Evolutionary conservation across 2,329 filamentous ascomycete genomes (phyloP).

Genomic region (Septoria linicola): DNA sequence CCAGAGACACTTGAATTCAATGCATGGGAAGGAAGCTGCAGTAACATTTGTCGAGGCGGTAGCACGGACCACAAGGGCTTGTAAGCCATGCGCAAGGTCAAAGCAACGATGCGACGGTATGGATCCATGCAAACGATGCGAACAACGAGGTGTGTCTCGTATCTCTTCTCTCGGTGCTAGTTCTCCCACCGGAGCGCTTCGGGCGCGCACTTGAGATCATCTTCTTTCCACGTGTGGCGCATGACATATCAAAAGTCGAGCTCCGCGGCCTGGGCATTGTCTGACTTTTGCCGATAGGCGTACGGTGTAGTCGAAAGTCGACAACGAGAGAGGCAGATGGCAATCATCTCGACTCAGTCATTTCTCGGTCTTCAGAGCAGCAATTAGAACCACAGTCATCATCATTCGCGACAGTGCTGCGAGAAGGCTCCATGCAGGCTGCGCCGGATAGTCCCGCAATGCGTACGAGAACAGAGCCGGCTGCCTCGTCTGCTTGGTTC

Average conservation of each 20-base stretch:
- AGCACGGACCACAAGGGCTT: slow-evolving; percentile 3
- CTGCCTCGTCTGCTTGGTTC: neutral
- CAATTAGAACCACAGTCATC: neutral
- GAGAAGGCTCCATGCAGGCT: neutral
- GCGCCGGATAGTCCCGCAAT: neutral
- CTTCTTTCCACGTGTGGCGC: slow-evolving; percentile 2
- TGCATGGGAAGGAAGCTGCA: slow-evolving; percentile 6
- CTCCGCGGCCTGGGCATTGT: slow-evolving; percentile 8
- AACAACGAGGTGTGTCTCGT: slow-evolving; percentile 6
- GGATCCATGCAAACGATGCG: slow-evolving; percentile 2
- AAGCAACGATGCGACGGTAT: slow-evolving; percentile 8
- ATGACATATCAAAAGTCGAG: neutral
- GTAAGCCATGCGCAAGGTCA: slow-evolving; percentile 2
- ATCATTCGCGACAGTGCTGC: neutral
- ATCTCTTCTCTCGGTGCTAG: neutral
- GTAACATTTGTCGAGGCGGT: neutral
- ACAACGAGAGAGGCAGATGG: neutral
- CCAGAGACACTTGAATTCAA: neutral
- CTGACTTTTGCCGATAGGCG: slow-evolving; percentile 2
- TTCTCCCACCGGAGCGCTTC: neutral
- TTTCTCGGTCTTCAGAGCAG: neutral
- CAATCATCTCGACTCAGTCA: neutral
- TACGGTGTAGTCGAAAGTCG: slow-evolving; percentile 5
- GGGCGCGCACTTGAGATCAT: neutral
- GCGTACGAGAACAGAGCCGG: slow-evolving; percentile 5